Percentiles rank a stretch among this genome's conserved stretches.
Evolutionary conservation across 2,329 filamentous ascomycete genomes (phyloP).

Genomic region (Pseudogymnoascus sp.): DNA sequence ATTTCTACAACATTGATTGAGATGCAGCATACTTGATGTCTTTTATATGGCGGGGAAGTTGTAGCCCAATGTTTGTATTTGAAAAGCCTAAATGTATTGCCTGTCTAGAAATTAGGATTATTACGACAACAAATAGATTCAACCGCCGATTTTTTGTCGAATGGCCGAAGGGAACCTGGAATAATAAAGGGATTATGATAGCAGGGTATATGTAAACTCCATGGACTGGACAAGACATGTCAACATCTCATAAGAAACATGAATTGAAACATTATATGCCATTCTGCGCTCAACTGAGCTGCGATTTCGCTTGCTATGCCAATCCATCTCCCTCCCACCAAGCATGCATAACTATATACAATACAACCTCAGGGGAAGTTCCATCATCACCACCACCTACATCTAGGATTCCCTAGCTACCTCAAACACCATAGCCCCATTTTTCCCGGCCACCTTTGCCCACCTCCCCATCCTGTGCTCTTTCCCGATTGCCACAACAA

Average conservation of each 20-base stretch:
- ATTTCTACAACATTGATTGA: neutral
- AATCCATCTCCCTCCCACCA: constrained; percentile 12
- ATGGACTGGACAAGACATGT: neutral
- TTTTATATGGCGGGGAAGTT: neutral
- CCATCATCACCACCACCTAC: neutral
- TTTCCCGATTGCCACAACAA: constrained; percentile 79
- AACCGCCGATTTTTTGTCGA: neutral
- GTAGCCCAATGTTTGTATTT: neutral
- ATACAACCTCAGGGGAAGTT: neutral
- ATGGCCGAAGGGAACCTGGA: neutral
- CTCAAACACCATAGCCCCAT: constrained; percentile 83
- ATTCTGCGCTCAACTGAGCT: constrained; percentile 6
- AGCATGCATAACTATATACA: constrained; percentile 5
- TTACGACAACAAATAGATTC: neutral
- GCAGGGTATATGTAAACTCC: neutral
- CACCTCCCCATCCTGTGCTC: constrained; percentile 81
- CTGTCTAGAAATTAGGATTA: neutral
- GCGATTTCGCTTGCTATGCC: constrained; percentile 4
- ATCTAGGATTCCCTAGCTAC: constrained; percentile 33
- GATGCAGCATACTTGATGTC: too few species aligned
- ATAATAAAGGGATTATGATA: too few species aligned
- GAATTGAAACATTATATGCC: neutral
- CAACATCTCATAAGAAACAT: neutral
- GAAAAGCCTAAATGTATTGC: too few species aligned
- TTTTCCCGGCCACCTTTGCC: constrained; percentile 61